Evolutionary conservation across 192 early-diverging fungal genomes (phyloP).

Genomic region (Gamsiella multidivaricata): DNA sequence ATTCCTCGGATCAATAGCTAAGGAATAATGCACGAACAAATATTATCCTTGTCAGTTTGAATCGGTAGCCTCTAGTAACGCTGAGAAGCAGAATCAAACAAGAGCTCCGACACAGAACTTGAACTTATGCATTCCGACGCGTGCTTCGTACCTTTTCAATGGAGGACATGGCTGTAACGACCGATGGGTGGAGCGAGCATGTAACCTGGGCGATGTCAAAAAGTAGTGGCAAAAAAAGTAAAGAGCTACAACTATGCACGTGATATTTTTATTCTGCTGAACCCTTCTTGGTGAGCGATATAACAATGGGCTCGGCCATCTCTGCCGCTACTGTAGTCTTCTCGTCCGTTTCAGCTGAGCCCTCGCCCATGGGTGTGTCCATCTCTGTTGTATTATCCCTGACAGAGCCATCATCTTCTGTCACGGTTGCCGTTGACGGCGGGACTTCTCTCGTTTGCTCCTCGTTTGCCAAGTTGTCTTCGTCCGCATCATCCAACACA

Average conservation of each 20-base stretch:
- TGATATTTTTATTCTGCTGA: not conserved
- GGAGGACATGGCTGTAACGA: constrained; percentile 22
- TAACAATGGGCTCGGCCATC: constrained; percentile 3
- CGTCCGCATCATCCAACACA: not conserved
- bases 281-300: not conserved
- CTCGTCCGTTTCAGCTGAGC: not conserved
- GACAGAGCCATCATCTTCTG: too few species aligned
- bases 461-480: not conserved
- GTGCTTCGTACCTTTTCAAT: constrained; percentile 33
- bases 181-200: not conserved
- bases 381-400: not conserved
- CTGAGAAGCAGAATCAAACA: too few species aligned
- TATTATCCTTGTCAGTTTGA: too few species aligned
- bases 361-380: not conserved
- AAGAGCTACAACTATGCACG: not conserved
- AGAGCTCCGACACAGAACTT: not conserved
- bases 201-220: not conserved
- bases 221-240: constrained; percentile 38
- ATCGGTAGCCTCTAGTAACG: too few species aligned
- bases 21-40: not conserved
- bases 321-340: not conserved
- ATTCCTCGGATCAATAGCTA: constrained; percentile 84
- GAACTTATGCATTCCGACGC: not conserved
- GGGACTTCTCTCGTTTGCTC: not conserved
- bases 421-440: too few species aligned